These are phyloP conservation scores for Phytophthora sansomeana DNA, from an alignment of 352 stramenopile genomes.

Conservation along the genomic window DNA sequence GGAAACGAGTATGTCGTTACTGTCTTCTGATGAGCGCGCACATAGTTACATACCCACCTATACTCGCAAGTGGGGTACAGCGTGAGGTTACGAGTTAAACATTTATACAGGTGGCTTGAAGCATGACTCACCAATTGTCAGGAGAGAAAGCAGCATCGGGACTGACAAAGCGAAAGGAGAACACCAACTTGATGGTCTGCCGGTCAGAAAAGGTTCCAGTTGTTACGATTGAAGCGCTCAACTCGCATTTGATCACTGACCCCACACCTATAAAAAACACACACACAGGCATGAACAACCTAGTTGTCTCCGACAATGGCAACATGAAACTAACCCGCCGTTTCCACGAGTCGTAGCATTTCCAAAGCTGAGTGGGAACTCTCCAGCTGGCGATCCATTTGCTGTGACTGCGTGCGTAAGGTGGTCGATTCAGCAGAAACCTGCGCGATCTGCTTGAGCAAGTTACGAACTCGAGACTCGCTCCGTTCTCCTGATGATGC, in stretches of 20 bases:
- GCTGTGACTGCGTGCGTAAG: conserved; percentile 42
- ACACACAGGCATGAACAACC: neutral
- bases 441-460: conserved; percentile 49
- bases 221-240: conserved; percentile 22
- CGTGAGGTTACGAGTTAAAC: conserved; percentile 2
- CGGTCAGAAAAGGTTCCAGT: conserved; percentile 33
- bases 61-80: neutral
- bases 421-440: conserved; percentile 41
- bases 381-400: conserved; percentile 49
- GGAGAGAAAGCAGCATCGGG: conserved; percentile 27
- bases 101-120: conserved; percentile 1
- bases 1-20: conserved; percentile 50
- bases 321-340: conserved; percentile 27
- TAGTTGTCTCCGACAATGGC: neutral
- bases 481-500: conserved; percentile 13
- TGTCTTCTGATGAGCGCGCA: conserved; percentile 37
- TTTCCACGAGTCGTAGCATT: conserved; percentile 37
- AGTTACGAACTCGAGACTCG: conserved; percentile 42
- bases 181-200: conserved; percentile 35
- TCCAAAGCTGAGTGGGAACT: conserved; percentile 55
- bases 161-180: conserved; percentile 28
- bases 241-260: conserved; percentile 29
- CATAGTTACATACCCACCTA: conserved; percentile 46
- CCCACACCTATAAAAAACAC: conserved; percentile 32
- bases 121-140: conserved; percentile 34